Evolutionary conservation across 805 yeast species (phyloP), one percentile per base, ranked within the genome.

Genomic region (Sugiyamaella floridensis): DNA sequence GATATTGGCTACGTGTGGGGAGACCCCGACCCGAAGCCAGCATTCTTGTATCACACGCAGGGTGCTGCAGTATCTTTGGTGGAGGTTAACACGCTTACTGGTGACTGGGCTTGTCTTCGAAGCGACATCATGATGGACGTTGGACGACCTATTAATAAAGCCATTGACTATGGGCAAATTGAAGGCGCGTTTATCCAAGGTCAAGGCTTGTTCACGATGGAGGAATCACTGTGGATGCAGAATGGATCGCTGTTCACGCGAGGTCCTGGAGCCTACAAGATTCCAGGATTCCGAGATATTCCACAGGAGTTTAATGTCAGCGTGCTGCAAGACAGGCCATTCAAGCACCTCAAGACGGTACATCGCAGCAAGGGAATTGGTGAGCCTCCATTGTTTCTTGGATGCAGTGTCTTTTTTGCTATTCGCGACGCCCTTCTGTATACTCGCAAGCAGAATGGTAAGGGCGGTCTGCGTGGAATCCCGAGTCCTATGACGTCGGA

Each of bases 111-210:
- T 2, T 67, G 67, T 41, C 60, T 74, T 45, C 62, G 73, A 40
- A 63, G 75, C 3, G 76, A 74, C 55, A 70, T 76, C 49, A 70
- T 71, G 62, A 74, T 76, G 78, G 79, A 76, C 60, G 70, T 73
- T 51, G 79, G 79, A 18, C 70, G 77, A 26, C 73, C 79, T 9
- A 62, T 76, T 49, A 76, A 76, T 57, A 73, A 74, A 55, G 78
- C 78, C 14, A 75, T 76, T 50, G 78, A 75, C 53, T 74, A 73
- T 58, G 79, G 79, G 7, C 79, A 76, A 61, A 76, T 76, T 40
- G 79, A 76, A 57, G 79, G 79, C 40, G 79, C 78, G 0, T 76
- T 70, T 55, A 67, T 76, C 11, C 79, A 76, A 61, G 79, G 79
- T 20, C 74, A 74, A 65, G 79, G 79, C 4, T 66, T 75, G 28